Evolutionary conservation across 148 eudicot genomes (phyloP), one percentile per base, ranked within the genome.

Genomic region (Mesembryanthemum crystallinum): DNA sequence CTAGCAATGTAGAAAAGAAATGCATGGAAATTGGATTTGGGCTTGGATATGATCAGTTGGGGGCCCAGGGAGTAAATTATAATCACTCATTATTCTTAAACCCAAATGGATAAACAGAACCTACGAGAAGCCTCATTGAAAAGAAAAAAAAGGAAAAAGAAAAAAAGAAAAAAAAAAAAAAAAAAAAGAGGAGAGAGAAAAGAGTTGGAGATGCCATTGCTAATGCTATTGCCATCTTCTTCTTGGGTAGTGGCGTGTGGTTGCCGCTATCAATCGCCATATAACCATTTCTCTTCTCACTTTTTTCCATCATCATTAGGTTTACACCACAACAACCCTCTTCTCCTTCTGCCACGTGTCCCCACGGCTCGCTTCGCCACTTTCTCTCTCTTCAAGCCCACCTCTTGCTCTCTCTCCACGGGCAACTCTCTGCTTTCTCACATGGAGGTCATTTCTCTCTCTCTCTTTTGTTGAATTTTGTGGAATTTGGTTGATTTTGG

Each of bases 341-440:
- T 59, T 30, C 25, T 72, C 61, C 76, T 13, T 49, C 75, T 75
- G 67, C 68, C 68, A 67, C 69, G 62, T 71, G 62, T 54, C 28
- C 61, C 51, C 57, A 43, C 74, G 67, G 61, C 74, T 67, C 39
- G 82, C 72, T 28, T 73, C 84, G 8, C 64, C 65, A 51, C 73
- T 69, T 69, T 71, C 81, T 68, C 59, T 24, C 78, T 67, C 82
- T 25, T 62, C 69, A 52, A 57, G 55, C 79, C 65, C 27, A 25
- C 3, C 82, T 25, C 74, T 74, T 33, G 42, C 78, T 51, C 37
- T 65, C 37, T 81, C 80, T 28, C 42, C 82, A 85, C 91, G 85
- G 89, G 93, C 70, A 87, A 89, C 82, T 81, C 86, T 81, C 80
- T 86, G 49, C 74, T 85, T 57, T 79, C 83, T 72, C 84, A 79